Base-by-base conservation (phyloP, 106 monocot genomes). In the Narthecium ossifragum region DNA sequence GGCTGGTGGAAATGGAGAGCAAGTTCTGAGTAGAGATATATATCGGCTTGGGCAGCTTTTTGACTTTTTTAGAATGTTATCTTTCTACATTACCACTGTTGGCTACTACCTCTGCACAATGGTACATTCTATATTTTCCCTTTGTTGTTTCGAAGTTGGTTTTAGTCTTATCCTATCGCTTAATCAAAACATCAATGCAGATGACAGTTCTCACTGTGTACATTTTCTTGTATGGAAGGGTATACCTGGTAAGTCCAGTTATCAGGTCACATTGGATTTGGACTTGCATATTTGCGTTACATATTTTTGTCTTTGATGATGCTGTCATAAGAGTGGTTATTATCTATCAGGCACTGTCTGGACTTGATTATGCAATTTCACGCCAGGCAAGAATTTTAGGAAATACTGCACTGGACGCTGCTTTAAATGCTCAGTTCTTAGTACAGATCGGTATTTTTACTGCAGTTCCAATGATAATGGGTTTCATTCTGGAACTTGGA, bases 401-500 rank as follows among this genome's bases (percentile, higher is more conserved):
- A 9, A 94, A 89, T 58, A 78, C 83, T 64, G 88, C 94, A 31
- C 57, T 94, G 3, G 83, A 90, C 75, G 86, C 94, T 68, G 89
- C 89, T 43, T 70, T 94, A 41, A 94, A 94, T 83, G 78, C 94
- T 65, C 94, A 94, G 58, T 94, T 94, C 72, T 73, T 94, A 53
- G 89, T 94, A 30, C 94, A 94, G 58, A 94, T 94, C 68, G 94
- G 94, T 61, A 47, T 90, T 59, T 94, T 94, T 60, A 94, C 94
- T 58, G 94, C 94, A 34, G 80, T 94, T 17, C 94, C 94, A 46
- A 94, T 94, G 94, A 69, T 94, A 61, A 90, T 94, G 82, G 94
- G 89, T 51, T 94, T 94, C 70, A 83, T 94, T 51, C 34, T 94
- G 55, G 94, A 94, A 47, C 57, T 50, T 6, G 94, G 94, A 22